Percentiles rank a stretch among this genome's conserved stretches.
Conservation (phyloP, 805 yeast genomes). For the Lipomyces japonicus region DNA sequence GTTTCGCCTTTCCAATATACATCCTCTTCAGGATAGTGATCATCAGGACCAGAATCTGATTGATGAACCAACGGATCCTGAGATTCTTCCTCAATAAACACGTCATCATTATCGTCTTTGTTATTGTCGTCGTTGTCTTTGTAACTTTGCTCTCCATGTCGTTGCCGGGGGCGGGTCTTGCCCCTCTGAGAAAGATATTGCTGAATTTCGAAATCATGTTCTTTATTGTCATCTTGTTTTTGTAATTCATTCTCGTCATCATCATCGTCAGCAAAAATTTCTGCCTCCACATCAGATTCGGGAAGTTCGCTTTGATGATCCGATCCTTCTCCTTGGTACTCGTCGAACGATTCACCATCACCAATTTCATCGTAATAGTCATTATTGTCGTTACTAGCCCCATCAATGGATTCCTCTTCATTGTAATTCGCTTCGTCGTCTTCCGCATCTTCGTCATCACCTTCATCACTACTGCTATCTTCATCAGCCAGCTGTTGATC, state of each 20-base stretch:
- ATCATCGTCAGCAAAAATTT: constrained; percentile 12
- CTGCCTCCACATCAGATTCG: constrained; percentile 5
- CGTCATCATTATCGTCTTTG: constrained; percentile 9
- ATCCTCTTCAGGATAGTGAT: constrained; percentile 15
- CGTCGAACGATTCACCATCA: background rate
- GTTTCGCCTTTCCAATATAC: constrained; percentile 4
- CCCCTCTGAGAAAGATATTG: constrained; percentile 1
- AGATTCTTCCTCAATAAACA: constrained; percentile 19
- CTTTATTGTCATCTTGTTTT: constrained; percentile 6
- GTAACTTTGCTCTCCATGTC: background rate
- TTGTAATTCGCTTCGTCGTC: no score
- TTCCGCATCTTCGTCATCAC: background rate
- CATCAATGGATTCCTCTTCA: background rate
- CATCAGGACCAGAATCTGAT: constrained; percentile 23
- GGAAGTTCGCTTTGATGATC: background rate
- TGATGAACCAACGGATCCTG: constrained; percentile 20
- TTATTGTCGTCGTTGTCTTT: background rate
- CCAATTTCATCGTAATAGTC: background rate
- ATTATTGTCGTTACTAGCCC: background rate
- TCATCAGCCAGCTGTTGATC: constrained; percentile 1
- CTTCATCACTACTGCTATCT: constrained; percentile 4
- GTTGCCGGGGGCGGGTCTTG: constrained; percentile 5
- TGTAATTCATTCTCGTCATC: constrained; percentile 6
- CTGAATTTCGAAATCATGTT: constrained; percentile 5
- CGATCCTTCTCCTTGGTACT: background rate